Percentiles rank a stretch among this genome's conserved stretches.
These are phyloP conservation scores for Thermoascus crustaceus DNA, from an alignment of 2,329 filamentous ascomycete species.

Conservation along the genomic window DNA sequence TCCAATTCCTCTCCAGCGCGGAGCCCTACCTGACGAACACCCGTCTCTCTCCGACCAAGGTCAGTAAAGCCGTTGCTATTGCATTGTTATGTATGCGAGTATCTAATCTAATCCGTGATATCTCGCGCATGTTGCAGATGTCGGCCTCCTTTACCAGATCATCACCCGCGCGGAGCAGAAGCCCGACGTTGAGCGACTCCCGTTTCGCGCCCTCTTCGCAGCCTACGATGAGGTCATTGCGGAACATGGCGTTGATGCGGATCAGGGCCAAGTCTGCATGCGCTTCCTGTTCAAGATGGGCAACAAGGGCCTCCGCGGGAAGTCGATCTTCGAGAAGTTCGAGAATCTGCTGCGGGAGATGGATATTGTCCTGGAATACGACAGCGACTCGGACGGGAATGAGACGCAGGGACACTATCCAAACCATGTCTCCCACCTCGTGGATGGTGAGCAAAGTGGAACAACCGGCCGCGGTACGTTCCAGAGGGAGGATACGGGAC, in stretches of 20 bases:
- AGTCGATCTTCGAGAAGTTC: slow-evolving; percentile 61
- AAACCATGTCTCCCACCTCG: slow-evolving; percentile 12
- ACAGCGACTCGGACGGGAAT: slow-evolving; percentile 31
- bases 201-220: slow-evolving; percentile 69
- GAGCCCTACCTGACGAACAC: slow-evolving; percentile 33
- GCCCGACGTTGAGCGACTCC: slow-evolving; percentile 55
- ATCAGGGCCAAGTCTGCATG: slow-evolving; percentile 66
- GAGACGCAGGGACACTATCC: slow-evolving; percentile 22
- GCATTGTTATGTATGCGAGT: slow-evolving; percentile 1
- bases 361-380: slow-evolving; percentile 61
- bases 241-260: slow-evolving; percentile 59
- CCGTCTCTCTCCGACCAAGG: slow-evolving; percentile 53
- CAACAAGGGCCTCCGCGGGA: slow-evolving; percentile 46
- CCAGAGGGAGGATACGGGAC: slow-evolving; percentile 21
- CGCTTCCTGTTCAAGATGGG: slow-evolving; percentile 74
- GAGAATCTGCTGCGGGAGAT: slow-evolving; percentile 58
- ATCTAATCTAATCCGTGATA: slow-evolving; percentile 1
- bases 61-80: slow-evolving; percentile 21
- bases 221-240: slow-evolving; percentile 73
- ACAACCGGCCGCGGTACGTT: slow-evolving; percentile 11
- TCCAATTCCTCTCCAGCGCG: slow-evolving; percentile 37
- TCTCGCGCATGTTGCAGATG: slow-evolving; percentile 49
- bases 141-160: slow-evolving; percentile 69
- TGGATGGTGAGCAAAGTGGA: slow-evolving; percentile 15
- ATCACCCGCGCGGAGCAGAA: slow-evolving; percentile 62